phyloP scores from a whole-genome alignment of 1,139 yeast species.

The Protomyces inundatus region DNA sequence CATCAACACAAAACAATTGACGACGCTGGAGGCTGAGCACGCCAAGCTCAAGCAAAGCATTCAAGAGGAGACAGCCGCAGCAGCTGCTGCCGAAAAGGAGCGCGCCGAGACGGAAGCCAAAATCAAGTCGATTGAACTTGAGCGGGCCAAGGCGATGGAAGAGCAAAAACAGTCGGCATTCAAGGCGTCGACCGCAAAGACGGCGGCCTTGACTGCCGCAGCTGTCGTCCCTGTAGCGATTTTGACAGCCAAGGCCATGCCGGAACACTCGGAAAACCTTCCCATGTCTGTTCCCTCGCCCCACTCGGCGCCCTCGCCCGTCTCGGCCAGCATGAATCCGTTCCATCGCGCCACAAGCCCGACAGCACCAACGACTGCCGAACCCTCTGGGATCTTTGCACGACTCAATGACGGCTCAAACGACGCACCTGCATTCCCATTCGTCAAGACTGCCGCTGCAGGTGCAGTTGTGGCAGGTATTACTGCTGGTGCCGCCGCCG shows the following conservation, averaged over 20 bases:
- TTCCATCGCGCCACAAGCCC: conserved; percentile 26
- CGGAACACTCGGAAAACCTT: not conserved
- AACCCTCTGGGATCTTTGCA: not conserved
- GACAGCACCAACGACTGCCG: not conserved
- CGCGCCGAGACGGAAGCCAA: conserved; percentile 3
- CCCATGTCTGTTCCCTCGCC: not conserved
- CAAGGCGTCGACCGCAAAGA: not conserved
- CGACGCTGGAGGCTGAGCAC: conserved; percentile 50
- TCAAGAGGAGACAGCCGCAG: conserved; percentile 39
- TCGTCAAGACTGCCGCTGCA: not conserved
- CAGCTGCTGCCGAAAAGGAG: conserved; percentile 37
- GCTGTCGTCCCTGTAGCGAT: not conserved
- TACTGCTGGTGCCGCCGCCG: not conserved
- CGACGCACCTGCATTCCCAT: not conserved
- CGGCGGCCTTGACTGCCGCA: not conserved
- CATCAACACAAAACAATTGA: conserved; percentile 65
- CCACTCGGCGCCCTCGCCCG: not conserved
- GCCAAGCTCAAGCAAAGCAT: conserved; percentile 45
- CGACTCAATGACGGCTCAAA: conserved; percentile 8
- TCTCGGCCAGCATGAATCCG: conserved; percentile 27
- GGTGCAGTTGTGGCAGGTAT: conserved; percentile 1
- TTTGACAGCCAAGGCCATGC: not conserved
- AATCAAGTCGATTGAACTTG: conserved; percentile 13
- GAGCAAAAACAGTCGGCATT: conserved; percentile 28
- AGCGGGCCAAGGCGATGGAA: conserved; percentile 15